A percentile compares a stretch with the other conserved stretches of the same genome.
Evolutionary conservation across 164 flowering plant species (phyloP).

Genomic region (Warburgia ugandensis): DNA sequence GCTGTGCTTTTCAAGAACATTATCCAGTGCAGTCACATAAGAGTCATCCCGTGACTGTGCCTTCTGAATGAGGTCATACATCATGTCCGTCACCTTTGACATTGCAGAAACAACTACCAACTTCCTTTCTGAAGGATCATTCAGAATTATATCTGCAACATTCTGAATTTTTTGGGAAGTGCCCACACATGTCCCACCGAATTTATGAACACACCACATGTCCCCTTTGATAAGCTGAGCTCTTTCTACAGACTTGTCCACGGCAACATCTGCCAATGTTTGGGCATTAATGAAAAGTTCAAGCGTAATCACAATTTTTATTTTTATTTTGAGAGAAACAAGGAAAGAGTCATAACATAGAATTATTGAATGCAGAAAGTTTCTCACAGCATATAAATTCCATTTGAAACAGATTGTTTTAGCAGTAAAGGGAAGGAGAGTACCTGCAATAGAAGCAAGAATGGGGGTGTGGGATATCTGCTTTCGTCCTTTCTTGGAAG

Average conservation of each 20-base stretch:
- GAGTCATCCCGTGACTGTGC: constrained; percentile 88
- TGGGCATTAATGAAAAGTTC: too few species aligned
- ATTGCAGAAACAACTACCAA: constrained; percentile 95
- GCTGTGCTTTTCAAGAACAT: constrained; percentile 73
- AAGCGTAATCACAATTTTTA: too few species aligned
- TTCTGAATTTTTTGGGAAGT: constrained; percentile 68
- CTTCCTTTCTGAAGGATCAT: constrained; percentile 72
- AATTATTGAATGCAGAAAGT: too few species aligned
- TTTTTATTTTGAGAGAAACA: too few species aligned
- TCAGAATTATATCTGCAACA: constrained; percentile 67
- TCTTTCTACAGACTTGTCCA: constrained; percentile 29
- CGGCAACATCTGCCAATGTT: constrained; percentile 47
- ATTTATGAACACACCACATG: constrained; percentile 89
- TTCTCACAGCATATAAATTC: too few species aligned
- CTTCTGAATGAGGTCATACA: constrained; percentile 78
- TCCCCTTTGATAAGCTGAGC: constrained; percentile 61
- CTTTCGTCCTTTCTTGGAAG: too few species aligned
- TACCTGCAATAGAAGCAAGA: too few species aligned
- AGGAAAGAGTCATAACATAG: too few species aligned
- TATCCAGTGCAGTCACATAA: constrained; percentile 62
- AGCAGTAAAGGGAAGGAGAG: too few species aligned
- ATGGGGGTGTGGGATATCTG: too few species aligned
- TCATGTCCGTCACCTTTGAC: constrained; percentile 97
- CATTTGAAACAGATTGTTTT: too few species aligned
- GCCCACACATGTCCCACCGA: constrained; percentile 98